These are phyloP conservation scores for Aspergillus conjunctus DNA, from an alignment of 495 filamentous ascomycete genomes.

Conservation along the genomic window DNA sequence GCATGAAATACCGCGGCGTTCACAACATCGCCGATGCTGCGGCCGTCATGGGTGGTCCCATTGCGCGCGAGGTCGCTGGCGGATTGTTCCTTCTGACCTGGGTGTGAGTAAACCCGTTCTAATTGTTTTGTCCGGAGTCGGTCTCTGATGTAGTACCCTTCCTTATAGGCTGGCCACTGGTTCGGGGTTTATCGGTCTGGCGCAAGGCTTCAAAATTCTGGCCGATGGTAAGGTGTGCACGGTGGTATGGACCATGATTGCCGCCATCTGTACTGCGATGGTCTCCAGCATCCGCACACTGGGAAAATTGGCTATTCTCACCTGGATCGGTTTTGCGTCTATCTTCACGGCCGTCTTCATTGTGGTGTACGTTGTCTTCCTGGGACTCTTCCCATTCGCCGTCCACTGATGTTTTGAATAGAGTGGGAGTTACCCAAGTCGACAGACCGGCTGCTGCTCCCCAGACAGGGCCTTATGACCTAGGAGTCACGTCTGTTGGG, in stretches of 20 bases:
- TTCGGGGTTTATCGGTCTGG: slow-evolving; percentile 50
- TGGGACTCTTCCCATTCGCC: background rate
- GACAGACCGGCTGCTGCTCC: slow-evolving; percentile 42
- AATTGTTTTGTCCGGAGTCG: background rate
- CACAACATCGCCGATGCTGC: slow-evolving; percentile 66
- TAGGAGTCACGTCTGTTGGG: slow-evolving; percentile 44
- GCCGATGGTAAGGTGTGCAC: slow-evolving; percentile 51
- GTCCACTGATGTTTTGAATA: background rate
- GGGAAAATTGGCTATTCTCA: slow-evolving; percentile 43
- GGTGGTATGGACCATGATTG: slow-evolving; percentile 39
- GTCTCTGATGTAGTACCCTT: slow-evolving; percentile 27
- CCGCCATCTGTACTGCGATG: slow-evolving; percentile 65
- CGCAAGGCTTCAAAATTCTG: slow-evolving; percentile 49
- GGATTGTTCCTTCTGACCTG: slow-evolving; percentile 36
- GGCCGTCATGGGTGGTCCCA: slow-evolving; percentile 59
- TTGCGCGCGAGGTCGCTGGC: slow-evolving; percentile 46
- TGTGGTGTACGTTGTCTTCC: slow-evolving; percentile 30
- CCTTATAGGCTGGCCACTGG: slow-evolving; percentile 49
- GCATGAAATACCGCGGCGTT: slow-evolving; percentile 38
- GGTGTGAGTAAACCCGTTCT: background rate
- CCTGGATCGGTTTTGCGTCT: slow-evolving; percentile 43
- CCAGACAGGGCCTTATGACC: slow-evolving; percentile 37
- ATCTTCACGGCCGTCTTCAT: slow-evolving; percentile 50
- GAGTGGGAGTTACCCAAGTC: slow-evolving; percentile 40
- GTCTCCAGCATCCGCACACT: slow-evolving; percentile 41